Base-by-base conservation (phyloP, 495 filamentous ascomycete species). In the Tetracladium marchalianum region DNA sequence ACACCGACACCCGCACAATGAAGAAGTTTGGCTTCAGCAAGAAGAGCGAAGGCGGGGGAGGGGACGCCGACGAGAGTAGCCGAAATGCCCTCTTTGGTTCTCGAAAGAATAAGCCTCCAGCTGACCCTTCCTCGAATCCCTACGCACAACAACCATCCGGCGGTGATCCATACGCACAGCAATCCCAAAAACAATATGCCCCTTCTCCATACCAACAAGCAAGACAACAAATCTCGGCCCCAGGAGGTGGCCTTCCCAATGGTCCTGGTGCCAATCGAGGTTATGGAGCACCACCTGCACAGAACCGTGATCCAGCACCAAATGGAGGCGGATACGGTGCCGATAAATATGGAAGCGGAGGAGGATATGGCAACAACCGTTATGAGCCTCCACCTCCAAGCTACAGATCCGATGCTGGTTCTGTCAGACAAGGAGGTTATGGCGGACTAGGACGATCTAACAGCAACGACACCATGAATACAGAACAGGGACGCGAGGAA, bases 11-110 rank as follows among this genome's bases (percentile, higher is more conserved):
- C 35, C 31, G 32, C 66, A 68, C 51, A 38, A 87, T 87, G 83
- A 73, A 70, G 61, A 77, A 72, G 48, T 71, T 77, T 49, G 72
- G 75, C 22, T 75, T 84, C 58, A 76, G 82, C 53, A 86, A 81
- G 66, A 85, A 81, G 59, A 69, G 68, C 32, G 69, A 72, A 41
- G 45, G 46, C 32, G 49, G 38, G 1, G 22, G 22, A 27, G 72
- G 71, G 47, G 69, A 64, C 54, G 70, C 71, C 44, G 77, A 81
- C 15, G 77, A 80, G 47, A 66, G 72, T 15, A 76, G 66, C 57
- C 50, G 54, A 27, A 46, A 41, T 19, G 50, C 54, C 13, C 48
- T 57, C 15, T 57, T 57, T 32, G 67, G 43, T 71, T 73, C 19
- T 71, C 84, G 35, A 16, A 85, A 82, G 71, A 79, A 75, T 60